phyloP scores from a whole-genome alignment of 2,329 filamentous ascomycete genomes.

The Westerdykella sp. region DNA sequence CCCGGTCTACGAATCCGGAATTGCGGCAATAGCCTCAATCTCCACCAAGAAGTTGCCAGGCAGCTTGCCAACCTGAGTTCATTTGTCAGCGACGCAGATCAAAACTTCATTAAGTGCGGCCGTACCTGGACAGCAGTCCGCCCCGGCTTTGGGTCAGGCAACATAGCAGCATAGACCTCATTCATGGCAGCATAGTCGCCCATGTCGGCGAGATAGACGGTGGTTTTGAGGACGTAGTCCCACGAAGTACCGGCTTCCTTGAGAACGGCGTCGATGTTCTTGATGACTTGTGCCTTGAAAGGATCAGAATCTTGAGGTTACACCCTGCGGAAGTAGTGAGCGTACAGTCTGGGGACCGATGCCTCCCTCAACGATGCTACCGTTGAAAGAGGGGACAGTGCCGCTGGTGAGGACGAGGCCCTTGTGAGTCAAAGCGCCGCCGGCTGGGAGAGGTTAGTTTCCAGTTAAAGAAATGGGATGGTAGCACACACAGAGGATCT shows the following conservation, averaged over 20 bases:
- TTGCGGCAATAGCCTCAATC: conserved; percentile 22
- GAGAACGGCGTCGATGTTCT: conserved; percentile 26
- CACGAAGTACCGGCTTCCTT: conserved; percentile 29
- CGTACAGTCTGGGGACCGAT: conserved; percentile 24
- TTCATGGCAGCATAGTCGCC: conserved; percentile 31
- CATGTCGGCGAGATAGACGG: conserved; percentile 29
- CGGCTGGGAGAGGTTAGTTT: conserved; percentile 8
- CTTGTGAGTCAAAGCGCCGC: conserved; percentile 26
- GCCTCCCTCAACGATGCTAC: conserved; percentile 19
- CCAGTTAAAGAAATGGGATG: no score
- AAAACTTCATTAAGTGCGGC: not conserved
- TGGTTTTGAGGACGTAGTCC: conserved; percentile 32
- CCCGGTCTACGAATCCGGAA: no score
- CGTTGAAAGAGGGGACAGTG: conserved; percentile 25
- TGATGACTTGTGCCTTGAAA: conserved; percentile 27
- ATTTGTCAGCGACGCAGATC: not conserved
- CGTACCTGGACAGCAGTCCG: conserved; percentile 26
- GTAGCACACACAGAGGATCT: conserved; percentile 18
- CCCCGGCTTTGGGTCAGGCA: conserved; percentile 26
- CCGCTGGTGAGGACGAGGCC: conserved; percentile 29
- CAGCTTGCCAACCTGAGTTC: conserved; percentile 12
- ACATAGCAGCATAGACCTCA: conserved; percentile 25
- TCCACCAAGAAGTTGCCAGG: conserved; percentile 28
- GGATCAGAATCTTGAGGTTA: conserved; percentile 1
- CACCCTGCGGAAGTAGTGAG: not conserved